Evolutionary conservation across 2,329 filamentous ascomycete genomes (phyloP).

Genomic region (Cordyceps tenuipes): DNA sequence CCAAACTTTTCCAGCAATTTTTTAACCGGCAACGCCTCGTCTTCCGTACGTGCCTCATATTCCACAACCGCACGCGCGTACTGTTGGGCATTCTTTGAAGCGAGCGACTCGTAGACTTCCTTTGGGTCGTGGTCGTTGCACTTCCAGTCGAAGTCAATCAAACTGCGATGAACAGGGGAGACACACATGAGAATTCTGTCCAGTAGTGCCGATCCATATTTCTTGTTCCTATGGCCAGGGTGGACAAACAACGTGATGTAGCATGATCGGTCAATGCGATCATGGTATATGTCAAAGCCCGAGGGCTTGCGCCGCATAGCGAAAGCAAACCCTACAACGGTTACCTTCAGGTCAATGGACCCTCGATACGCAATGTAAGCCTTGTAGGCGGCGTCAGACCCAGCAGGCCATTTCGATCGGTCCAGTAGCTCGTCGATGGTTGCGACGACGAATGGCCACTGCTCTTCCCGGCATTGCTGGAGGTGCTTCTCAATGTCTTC

Average conservation of each 20-base stretch:
- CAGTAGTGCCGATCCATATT: constrained; percentile 60
- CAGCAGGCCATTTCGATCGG: constrained; percentile 27
- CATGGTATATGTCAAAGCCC: neutral
- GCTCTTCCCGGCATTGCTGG: constrained; percentile 20
- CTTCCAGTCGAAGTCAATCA: constrained; percentile 29
- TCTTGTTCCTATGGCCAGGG: constrained; percentile 44
- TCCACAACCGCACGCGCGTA: constrained; percentile 26
- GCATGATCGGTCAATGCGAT: constrained; percentile 39
- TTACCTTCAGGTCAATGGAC: constrained; percentile 14
- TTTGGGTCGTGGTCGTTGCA: constrained; percentile 25
- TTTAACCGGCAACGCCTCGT: constrained; percentile 12
- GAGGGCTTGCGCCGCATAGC: constrained; percentile 43
- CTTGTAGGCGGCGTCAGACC: constrained; percentile 21
- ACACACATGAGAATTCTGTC: constrained; percentile 49
- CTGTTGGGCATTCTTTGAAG: constrained; percentile 23
- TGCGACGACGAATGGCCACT: constrained; percentile 43
- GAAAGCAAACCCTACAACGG: constrained; percentile 56
- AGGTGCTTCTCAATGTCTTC: constrained; percentile 28
- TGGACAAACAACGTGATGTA: constrained; percentile 58
- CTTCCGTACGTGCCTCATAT: constrained; percentile 13
- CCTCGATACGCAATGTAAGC: constrained; percentile 22
- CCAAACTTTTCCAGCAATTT: constrained; percentile 23
- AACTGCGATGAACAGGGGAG: constrained; percentile 24
- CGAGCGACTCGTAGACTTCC: constrained; percentile 24
- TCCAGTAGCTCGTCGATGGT: constrained; percentile 22